A percentile compares a stretch with the other conserved stretches of the same genome.
Conservation (phyloP, 148 eudicot species). For the Chenopodium quinoa region DNA sequence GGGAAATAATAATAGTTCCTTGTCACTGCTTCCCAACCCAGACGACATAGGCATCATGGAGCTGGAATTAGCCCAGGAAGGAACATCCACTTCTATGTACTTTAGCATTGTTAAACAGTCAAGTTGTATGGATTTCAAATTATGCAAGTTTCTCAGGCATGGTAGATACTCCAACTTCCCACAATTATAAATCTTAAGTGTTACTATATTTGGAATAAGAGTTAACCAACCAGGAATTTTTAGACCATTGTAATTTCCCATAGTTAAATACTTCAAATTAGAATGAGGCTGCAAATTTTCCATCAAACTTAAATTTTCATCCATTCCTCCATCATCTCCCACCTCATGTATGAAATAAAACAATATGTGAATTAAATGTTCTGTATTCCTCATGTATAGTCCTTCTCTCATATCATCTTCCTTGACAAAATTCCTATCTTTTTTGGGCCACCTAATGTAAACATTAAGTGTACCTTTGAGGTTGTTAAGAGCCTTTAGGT, state of each 20-base stretch:
- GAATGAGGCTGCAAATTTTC: background rate
- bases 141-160: background rate
- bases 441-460: background rate
- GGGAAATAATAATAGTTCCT: too few species aligned
- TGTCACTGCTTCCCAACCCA: too few species aligned
- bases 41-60: background rate
- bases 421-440: background rate
- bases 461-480: background rate
- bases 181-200: background rate
- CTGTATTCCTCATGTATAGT: constrained; percentile 4
- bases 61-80: background rate
- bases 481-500: too few species aligned
- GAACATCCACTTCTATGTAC: background rate
- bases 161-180: background rate
- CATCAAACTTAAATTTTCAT: constrained; percentile 2
- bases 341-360: background rate
- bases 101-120: background rate
- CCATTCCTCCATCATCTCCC: background rate
- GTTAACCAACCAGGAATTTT: too few species aligned
- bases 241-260: too few species aligned
- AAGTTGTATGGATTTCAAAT: background rate
- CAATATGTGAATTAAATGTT: background rate
- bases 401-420: constrained; percentile 5
- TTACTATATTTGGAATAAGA: background rate
- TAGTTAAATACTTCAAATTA: too few species aligned